Evolutionary conservation across 2,329 filamentous ascomycete genomes (phyloP).

Genomic region (Myriosclerotinia duriaeana): DNA sequence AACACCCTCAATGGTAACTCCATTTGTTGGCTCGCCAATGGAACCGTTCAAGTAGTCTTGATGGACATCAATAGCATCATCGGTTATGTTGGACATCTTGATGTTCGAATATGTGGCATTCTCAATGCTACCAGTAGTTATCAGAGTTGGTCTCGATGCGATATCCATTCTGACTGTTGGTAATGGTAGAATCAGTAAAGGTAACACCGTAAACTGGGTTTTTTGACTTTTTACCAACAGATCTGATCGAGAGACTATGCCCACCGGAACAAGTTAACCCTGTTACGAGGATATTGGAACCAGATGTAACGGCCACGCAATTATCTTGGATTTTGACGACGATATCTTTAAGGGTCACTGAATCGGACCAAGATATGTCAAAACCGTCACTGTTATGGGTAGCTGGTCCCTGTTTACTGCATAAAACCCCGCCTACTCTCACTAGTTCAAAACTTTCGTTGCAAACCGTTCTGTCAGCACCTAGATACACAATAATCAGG

Average conservation of each 20-base stretch:
- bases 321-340: conserved; percentile 59
- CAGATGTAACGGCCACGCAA: conserved; percentile 59
- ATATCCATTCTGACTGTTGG: conserved; percentile 52
- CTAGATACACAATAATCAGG: no score
- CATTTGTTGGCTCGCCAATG: conserved; percentile 32
- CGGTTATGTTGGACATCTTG: conserved; percentile 48
- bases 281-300: conserved; percentile 42
- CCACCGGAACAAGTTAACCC: conserved; percentile 37
- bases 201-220: conserved; percentile 55
- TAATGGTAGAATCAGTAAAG: conserved; percentile 50
- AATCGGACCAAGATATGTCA: conserved; percentile 49
- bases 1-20: conserved; percentile 53
- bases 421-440: no score
- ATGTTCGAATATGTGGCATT: conserved; percentile 55
- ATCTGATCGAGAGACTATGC: conserved; percentile 56
- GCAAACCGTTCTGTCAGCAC: no score
- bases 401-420: conserved; percentile 1
- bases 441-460: no score
- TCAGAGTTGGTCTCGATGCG: conserved; percentile 43
- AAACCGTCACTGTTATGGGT: conserved; percentile 57
- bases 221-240: conserved; percentile 54
- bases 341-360: conserved; percentile 51
- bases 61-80: conserved; percentile 52
- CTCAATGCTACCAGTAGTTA: conserved; percentile 44
- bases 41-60: conserved; percentile 50